Evolutionary conservation across 208 protist species (phyloP).

Genomic region (Acanthamoeba pearcei): DNA sequence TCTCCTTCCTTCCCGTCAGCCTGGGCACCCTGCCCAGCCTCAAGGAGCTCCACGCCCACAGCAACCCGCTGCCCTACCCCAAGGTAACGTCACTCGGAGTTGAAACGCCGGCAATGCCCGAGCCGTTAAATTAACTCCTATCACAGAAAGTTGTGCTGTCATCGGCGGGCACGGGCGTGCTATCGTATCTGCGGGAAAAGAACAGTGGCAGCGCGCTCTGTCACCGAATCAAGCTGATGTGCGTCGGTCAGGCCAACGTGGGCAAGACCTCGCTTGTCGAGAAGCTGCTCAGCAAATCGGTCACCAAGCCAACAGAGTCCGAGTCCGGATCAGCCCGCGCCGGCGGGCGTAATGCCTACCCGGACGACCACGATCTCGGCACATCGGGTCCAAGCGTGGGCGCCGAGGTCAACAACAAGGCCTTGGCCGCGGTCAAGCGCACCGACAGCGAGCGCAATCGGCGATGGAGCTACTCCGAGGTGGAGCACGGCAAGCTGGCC

Average conservation of each 20-base stretch:
- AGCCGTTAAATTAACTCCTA: background rate
- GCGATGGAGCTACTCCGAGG: constrained; percentile 49
- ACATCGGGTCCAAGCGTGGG: background rate
- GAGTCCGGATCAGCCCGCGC: constrained; percentile 1
- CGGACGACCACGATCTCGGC: background rate
- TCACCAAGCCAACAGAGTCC: constrained; percentile 26
- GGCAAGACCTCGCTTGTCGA: constrained; percentile 63
- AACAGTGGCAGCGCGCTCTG: constrained; percentile 9
- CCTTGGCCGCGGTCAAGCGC: background rate
- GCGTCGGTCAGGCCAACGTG: constrained; percentile 64
- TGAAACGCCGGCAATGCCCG: background rate
- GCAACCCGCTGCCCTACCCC: constrained; percentile 44
- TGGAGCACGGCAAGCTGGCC: constrained; percentile 39
- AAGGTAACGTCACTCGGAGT: background rate
- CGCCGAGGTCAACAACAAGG: background rate
- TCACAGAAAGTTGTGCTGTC: constrained; percentile 6
- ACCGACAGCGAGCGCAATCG: constrained; percentile 36
- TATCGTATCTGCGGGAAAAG: constrained; percentile 5
- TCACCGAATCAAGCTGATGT: constrained; percentile 53
- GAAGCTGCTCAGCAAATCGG: constrained; percentile 58
- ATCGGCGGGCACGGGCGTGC: background rate
- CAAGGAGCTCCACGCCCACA: constrained; percentile 14
- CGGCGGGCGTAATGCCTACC: background rate
- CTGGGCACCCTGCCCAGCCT: constrained; percentile 20
- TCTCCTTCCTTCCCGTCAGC: background rate